phyloP scores from a whole-genome alignment of 495 filamentous ascomycete genomes.

The Tuber borchii region DNA sequence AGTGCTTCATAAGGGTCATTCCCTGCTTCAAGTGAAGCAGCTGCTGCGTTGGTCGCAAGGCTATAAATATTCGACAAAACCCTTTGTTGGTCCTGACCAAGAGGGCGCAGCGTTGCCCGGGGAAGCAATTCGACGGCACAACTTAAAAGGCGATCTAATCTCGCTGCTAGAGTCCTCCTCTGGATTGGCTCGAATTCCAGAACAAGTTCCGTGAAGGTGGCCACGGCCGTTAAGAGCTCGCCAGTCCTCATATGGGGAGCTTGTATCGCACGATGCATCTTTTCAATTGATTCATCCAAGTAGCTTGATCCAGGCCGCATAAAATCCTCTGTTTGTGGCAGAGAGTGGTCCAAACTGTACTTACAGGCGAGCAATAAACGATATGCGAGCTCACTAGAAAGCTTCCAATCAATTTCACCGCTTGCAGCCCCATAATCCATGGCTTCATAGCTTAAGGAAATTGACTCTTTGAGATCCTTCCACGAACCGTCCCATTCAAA shows the following conservation, averaged over 20 bases:
- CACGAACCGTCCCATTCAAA: neutral
- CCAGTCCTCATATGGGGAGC: neutral
- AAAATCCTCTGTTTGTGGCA: neutral
- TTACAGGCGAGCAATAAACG: neutral
- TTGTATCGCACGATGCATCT: neutral
- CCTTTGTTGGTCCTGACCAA: conserved; percentile 31
- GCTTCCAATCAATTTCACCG: neutral
- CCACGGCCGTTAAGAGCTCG: neutral
- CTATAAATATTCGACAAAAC: conserved; percentile 26
- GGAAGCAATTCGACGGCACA: neutral
- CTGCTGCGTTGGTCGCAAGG: conserved; percentile 32
- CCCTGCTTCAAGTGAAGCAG: conserved; percentile 28
- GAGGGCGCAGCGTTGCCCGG: neutral
- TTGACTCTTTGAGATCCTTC: neutral
- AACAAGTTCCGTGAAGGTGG: neutral
- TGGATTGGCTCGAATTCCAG: neutral
- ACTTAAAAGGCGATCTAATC: neutral
- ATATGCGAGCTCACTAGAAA: neutral
- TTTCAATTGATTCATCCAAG: neutral
- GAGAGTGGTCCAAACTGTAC: neutral
- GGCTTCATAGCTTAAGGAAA: neutral
- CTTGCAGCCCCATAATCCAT: neutral
- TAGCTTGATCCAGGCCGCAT: neutral
- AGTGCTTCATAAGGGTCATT: conserved; percentile 27
- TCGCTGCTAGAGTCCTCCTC: neutral